Percentiles rank a stretch among this genome's conserved stretches.
Evolutionary conservation across 2,329 filamentous ascomycete genomes (phyloP).

Genomic region (Stachybotrys echinatus): DNA sequence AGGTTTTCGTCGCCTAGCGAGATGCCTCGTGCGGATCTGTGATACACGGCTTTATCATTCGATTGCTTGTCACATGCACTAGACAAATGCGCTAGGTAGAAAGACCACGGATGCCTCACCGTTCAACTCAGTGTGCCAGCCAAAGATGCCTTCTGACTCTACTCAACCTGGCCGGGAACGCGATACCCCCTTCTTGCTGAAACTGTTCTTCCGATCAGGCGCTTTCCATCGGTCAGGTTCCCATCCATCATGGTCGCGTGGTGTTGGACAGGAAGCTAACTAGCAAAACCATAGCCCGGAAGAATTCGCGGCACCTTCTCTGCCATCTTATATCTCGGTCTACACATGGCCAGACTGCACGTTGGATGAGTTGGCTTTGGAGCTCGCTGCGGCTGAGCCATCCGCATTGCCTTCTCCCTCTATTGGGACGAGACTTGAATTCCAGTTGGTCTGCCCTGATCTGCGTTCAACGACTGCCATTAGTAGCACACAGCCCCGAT

Average conservation of each 20-base stretch:
- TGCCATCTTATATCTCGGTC: constrained; percentile 67
- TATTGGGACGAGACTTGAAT: constrained; percentile 79
- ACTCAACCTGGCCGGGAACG: constrained; percentile 52
- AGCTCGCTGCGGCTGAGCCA: constrained; percentile 63
- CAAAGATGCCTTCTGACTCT: not conserved
- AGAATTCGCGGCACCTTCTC: constrained; percentile 57
- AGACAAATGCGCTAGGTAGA: no score
- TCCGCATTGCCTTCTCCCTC: constrained; percentile 66
- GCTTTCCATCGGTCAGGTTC: constrained; percentile 61
- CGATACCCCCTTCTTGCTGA: constrained; percentile 77
- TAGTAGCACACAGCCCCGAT: constrained; percentile 42
- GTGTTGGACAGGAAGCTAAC: no score
- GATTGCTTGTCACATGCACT: no score
- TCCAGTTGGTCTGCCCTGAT: constrained; percentile 82
- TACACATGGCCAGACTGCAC: constrained; percentile 85
- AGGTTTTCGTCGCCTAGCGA: no score
- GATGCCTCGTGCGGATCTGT: no score
- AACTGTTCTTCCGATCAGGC: constrained; percentile 74
- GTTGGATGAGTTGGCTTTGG: constrained; percentile 72
- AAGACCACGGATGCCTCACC: no score
- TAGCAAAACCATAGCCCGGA: constrained; percentile 47
- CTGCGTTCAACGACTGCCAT: constrained; percentile 34
- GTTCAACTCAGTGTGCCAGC: no score
- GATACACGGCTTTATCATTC: no score
- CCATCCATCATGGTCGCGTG: not conserved